phyloP scores from a whole-genome alignment of 768 basidiomycete genomes.

The Kwoniella heveanensis region DNA sequence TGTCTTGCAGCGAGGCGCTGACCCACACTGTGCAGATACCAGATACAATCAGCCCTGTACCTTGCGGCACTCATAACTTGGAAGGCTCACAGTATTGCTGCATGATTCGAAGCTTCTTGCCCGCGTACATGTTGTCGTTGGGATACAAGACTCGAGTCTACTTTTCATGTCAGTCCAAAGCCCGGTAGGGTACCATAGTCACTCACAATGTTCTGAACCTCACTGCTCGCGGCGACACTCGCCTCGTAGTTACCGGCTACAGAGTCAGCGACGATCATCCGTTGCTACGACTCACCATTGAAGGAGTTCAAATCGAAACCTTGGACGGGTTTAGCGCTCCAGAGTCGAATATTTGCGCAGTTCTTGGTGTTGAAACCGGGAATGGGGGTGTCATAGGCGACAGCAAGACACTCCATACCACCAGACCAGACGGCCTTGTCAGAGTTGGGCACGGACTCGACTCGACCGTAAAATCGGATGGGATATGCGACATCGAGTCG shows the following conservation, averaged over 20 bases:
- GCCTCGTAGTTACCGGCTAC: constrained; percentile 88
- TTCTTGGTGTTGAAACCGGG: constrained; percentile 58
- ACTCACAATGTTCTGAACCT: constrained; percentile 75
- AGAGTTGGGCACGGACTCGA: constrained; percentile 64
- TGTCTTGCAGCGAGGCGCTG: constrained; percentile 76
- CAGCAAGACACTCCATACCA: constrained; percentile 88
- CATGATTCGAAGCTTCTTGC: constrained; percentile 70
- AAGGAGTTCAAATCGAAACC: constrained; percentile 93
- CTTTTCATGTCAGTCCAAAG: background rate
- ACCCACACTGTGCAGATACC: constrained; percentile 61
- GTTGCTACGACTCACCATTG: constrained; percentile 65
- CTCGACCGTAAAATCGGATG: constrained; percentile 83
- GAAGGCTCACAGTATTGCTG: constrained; percentile 79
- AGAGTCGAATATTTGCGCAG: constrained; percentile 78
- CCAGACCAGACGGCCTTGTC: constrained; percentile 63
- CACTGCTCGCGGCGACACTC: constrained; percentile 83
- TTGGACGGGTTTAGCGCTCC: constrained; percentile 67
- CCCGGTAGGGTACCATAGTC: background rate
- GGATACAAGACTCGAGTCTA: constrained; percentile 89
- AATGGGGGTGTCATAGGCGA: constrained; percentile 94
- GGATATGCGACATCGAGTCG: constrained; percentile 66
- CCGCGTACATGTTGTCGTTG: constrained; percentile 72
- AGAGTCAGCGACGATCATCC: constrained; percentile 8
- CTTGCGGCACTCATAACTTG: no score
- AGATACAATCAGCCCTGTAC: no score